A percentile compares a stretch with the other conserved stretches of the same genome.
phyloP scores from a whole-genome alignment of 495 filamentous ascomycete species.

The Rhypophila decipiens region DNA sequence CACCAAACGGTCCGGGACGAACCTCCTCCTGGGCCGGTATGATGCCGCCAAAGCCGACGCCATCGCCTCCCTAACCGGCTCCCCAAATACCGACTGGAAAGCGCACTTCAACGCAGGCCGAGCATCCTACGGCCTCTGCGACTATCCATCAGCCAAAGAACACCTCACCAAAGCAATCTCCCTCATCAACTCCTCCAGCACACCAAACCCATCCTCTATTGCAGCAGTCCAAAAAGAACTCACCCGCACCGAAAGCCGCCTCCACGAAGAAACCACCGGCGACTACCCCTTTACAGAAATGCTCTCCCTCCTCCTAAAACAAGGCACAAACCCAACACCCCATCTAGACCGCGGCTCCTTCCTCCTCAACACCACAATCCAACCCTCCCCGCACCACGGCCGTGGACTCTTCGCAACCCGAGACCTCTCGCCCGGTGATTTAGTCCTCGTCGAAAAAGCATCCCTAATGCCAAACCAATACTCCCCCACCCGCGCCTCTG shows the following conservation, averaged over 20 bases:
- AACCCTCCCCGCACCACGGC: constrained; percentile 24
- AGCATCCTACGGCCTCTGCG: constrained; percentile 41
- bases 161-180: constrained; percentile 27
- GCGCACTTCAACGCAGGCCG: constrained; percentile 42
- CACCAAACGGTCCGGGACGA: constrained; percentile 43
- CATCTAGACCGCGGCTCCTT: constrained; percentile 42
- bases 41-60: constrained; percentile 43
- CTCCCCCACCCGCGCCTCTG: constrained; percentile 37
- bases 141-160: constrained; percentile 24
- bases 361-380: constrained; percentile 16
- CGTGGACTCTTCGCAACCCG: constrained; percentile 45
- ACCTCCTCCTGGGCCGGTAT: constrained; percentile 37
- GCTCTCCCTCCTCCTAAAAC: constrained; percentile 23
- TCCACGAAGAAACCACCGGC: constrained; percentile 33
- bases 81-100: constrained; percentile 35
- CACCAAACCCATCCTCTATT: constrained; percentile 23
- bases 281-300: constrained; percentile 41
- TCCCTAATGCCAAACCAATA: constrained; percentile 33
- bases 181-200: constrained; percentile 24
- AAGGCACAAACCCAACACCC: constrained; percentile 14
- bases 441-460: constrained; percentile 51
- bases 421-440: constrained; percentile 42
- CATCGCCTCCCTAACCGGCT: constrained; percentile 20
- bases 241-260: constrained; percentile 24
- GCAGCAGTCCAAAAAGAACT: constrained; percentile 25